A percentile compares a stretch with the other conserved stretches of the same genome.
Conservation (phyloP, 257 asterid species). For the Prunella vulgaris region DNA sequence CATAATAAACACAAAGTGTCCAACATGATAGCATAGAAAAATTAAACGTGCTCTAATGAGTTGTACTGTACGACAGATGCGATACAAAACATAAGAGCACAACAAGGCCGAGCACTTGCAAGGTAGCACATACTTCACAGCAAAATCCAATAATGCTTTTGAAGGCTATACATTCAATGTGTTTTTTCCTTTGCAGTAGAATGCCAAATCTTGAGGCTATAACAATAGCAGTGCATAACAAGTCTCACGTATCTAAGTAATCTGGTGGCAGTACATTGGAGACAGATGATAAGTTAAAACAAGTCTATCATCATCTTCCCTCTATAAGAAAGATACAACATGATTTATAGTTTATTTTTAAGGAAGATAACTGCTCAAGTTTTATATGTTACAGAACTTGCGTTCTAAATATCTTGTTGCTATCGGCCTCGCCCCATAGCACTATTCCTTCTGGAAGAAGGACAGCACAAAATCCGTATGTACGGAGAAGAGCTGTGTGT, state of each 20-base stretch:
- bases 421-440: slow-evolving; percentile 3
- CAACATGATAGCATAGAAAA: too few relatives aligned
- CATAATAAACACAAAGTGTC: too few relatives aligned
- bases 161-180: slow-evolving; percentile 7
- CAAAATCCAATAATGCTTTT: not conserved
- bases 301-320: not conserved
- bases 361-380: slow-evolving; percentile 14
- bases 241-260: slow-evolving; percentile 1
- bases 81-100: too few relatives aligned
- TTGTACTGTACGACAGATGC: too few relatives aligned
- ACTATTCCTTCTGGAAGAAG: slow-evolving; percentile 89
- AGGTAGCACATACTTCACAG: not conserved
- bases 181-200: not conserved
- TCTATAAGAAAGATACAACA: not conserved
- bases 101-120: too few relatives aligned
- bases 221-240: not conserved
- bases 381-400: slow-evolving; percentile 29
- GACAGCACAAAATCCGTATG: slow-evolving; percentile 95
- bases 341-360: not conserved
- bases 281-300: slow-evolving; percentile 7
- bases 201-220: not conserved
- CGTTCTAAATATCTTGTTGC: slow-evolving; percentile 24
- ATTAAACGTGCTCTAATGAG: too few relatives aligned
- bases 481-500: slow-evolving; percentile 98
- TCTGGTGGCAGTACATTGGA: not conserved